A percentile compares a stretch with the other conserved stretches of the same genome.
Conservation (phyloP, 2,329 filamentous ascomycete genomes). For the Aureobasidium pullulans region DNA sequence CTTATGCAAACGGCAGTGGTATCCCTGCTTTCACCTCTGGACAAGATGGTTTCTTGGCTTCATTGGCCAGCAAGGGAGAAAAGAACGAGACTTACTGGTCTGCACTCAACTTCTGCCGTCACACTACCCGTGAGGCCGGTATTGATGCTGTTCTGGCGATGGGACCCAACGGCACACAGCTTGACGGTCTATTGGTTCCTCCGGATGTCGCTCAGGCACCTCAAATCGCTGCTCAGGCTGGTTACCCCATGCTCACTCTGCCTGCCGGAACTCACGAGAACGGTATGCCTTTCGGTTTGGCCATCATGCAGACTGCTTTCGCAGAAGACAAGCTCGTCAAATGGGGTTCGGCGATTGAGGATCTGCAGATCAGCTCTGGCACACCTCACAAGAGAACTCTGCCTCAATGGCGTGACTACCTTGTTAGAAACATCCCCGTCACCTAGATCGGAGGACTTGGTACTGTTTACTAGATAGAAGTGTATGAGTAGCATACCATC, state of each 20-base stretch:
- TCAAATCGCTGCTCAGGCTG: constrained; percentile 66
- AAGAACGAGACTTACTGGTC: constrained; percentile 60
- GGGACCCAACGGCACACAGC: constrained; percentile 33
- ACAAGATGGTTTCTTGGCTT: constrained; percentile 63
- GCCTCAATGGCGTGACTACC: constrained; percentile 32
- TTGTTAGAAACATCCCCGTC: constrained; percentile 33
- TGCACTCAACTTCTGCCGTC: constrained; percentile 55
- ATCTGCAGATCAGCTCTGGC: constrained; percentile 24
- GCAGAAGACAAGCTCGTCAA: constrained; percentile 26
- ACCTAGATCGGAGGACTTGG: background rate
- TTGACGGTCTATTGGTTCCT: constrained; percentile 62
- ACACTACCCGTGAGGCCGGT: constrained; percentile 53
- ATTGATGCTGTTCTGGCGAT: constrained; percentile 59
- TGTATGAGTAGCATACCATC: too few species aligned
- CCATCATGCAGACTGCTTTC: constrained; percentile 30
- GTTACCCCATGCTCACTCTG: constrained; percentile 65
- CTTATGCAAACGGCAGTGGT: constrained; percentile 25
- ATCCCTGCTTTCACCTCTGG: constrained; percentile 61
- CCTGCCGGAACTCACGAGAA: constrained; percentile 51
- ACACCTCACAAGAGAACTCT: constrained; percentile 17
- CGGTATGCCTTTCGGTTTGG: constrained; percentile 40
- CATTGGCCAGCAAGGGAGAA: constrained; percentile 52
- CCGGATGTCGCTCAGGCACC: constrained; percentile 60
- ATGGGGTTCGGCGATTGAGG: constrained; percentile 39
- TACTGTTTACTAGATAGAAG: too few species aligned